A percentile compares a stretch with the other conserved stretches of the same genome.
Evolutionary conservation across 176 grass and related monocot genomes (phyloP).

Genomic region (Cocos nucifera): DNA sequence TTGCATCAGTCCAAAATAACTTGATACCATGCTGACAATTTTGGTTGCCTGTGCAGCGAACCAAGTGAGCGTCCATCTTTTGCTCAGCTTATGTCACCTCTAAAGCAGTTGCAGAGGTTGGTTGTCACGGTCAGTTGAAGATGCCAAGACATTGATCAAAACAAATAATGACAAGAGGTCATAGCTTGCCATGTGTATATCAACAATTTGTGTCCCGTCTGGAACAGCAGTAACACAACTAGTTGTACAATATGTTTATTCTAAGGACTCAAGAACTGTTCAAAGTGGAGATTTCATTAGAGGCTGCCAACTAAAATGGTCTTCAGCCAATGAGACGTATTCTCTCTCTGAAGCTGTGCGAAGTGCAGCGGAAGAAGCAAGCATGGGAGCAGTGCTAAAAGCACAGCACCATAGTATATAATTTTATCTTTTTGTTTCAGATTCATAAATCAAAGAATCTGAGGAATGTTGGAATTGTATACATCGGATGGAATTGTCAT

Average conservation of each 20-base stretch:
- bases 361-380: conserved; percentile 31
- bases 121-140: conserved; percentile 24
- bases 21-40: too few relatives aligned
- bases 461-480: conserved; percentile 7
- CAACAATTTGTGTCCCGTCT: conserved; percentile 4
- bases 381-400: conserved; percentile 1
- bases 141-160: conserved; percentile 3
- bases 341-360: conserved; percentile 38
- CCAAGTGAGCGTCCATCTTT: conserved; percentile 81
- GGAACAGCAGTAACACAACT: conserved; percentile 21
- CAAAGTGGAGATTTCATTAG: conserved; percentile 6
- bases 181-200: conserved; percentile 8
- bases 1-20: too few relatives aligned
- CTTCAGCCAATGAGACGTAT: conserved; percentile 15
- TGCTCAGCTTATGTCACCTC: conserved; percentile 63
- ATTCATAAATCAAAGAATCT: conserved; percentile 17
- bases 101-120: conserved; percentile 67
- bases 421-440: conserved; percentile 17
- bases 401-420: conserved; percentile 13
- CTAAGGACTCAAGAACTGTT: conserved; percentile 4
- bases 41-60: conserved; percentile 35
- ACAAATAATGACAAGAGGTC: background rate
- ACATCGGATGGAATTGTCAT: conserved; percentile 6
- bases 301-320: background rate
- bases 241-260: conserved; percentile 15